phyloP scores from a whole-genome alignment of 345 rosid genomes.

The Citrus glauca region DNA sequence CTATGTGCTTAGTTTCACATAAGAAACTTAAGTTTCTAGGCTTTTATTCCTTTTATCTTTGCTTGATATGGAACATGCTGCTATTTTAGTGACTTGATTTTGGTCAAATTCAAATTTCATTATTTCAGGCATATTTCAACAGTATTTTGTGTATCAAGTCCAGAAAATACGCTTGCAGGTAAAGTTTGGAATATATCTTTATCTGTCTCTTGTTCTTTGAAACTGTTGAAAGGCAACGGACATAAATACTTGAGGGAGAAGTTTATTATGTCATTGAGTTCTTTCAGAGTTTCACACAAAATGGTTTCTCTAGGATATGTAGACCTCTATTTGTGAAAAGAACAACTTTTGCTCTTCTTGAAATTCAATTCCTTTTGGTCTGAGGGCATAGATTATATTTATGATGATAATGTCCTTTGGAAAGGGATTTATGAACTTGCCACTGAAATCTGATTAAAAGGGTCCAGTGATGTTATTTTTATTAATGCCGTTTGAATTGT shows the following conservation, averaged over 20 bases:
- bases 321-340: not conserved
- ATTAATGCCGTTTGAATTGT: not conserved
- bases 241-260: not conserved
- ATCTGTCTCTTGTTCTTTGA: not conserved
- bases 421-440: not conserved
- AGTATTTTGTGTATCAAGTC: slow-evolving; percentile 87
- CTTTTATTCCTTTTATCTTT: not conserved
- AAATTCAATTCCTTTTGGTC: slow-evolving; percentile 2
- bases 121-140: slow-evolving; percentile 74
- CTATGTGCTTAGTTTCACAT: not conserved
- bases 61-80: not conserved
- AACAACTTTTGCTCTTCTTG: not conserved
- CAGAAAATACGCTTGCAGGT: slow-evolving; percentile 93
- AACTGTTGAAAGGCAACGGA: not conserved
- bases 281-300: not conserved
- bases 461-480: not conserved
- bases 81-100: not conserved
- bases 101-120: slow-evolving; percentile 10
- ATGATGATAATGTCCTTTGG: not conserved
- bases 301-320: not conserved
- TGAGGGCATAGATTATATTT: not conserved
- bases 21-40: not conserved
- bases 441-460: not conserved
- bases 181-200: not conserved
- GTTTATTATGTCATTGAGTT: not conserved